Evolutionary conservation across 169 alveolate species (phyloP), one percentile per base, ranked within the genome.

Genomic region (Plasmodium sp.): DNA sequence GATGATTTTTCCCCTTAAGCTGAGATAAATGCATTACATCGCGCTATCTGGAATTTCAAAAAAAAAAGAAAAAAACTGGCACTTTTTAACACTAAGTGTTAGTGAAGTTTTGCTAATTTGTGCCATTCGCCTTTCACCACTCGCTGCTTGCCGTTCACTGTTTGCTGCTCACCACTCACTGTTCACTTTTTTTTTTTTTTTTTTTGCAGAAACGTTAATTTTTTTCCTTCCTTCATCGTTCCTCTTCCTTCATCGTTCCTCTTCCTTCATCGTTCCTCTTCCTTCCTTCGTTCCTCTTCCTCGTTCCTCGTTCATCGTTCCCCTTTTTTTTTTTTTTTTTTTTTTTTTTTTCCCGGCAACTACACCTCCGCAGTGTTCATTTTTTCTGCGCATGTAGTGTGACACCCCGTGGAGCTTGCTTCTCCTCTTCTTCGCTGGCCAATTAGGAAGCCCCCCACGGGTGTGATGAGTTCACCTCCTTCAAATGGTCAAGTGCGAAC

Each of bases 351-450:
- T 34, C 14, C 71, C 48, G 27, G 27, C n/a, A 77, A 14, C 34
- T 39, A 3, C 36, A n/a, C n/a, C 7, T n/a, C 36, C 36, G 51
- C 62, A n/a, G 62, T 77, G 51, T 39, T 4, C 51, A 41, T 3
- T 34, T 77, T 77, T 77, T 77, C 22, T 39, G 14, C 84, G 41
- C 84, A 77, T 77, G 84, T 58, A 77, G 48, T 77, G 48, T 22
- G 36, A 27, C 73, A 58, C 51, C 18, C 31, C 34, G 73, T n/a
- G 5, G 34, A 58, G 73, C 73, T 12, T 58, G 18, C 31, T 58
- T 58, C 73, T 5, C 31, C 14, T 58, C 14, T 58, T 58, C 31
- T 58, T 58, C 31, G 18, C 7, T 41, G 51, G 51, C 51, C 51
- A 41, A 10, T 41, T 41, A 5, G 51, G 51, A 41, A 41, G 51